Base-by-base conservation (phyloP, 2,329 filamentous ascomycete genomes). In the Conoideocrella luteorostrata region DNA sequence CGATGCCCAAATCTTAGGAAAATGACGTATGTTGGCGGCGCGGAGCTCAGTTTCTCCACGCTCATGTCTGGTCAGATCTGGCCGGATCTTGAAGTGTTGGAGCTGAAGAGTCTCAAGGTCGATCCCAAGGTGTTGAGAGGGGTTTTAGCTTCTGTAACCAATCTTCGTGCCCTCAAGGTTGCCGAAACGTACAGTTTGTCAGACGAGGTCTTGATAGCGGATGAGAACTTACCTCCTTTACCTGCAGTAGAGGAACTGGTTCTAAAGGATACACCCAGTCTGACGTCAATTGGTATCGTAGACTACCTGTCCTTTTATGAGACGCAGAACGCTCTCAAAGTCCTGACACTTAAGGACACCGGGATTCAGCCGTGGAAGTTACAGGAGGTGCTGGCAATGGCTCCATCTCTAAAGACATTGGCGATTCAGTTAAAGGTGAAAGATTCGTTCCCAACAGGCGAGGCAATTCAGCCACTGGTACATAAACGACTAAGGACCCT, bases 1-100 rank as follows among this genome's bases (percentile, higher is more conserved):
- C 76, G 87, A 40, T 96, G 91, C 61, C 80, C 84, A 10, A 81
- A 91, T 58, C 73, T 97, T 44, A 79, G 88, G 51, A 93, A 93
- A 66, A 96, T 95, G 88, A 84, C 79, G 43, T 97, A 94, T 65
- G 75, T 79, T 43, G 70, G 72, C 37, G 91, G 91, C 11, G 77
- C 87, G 1, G 91, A 96, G 67, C 77, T 77, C 45, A 86, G 83
- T 56, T 75, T 97, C 44, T 79, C 88, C 54, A 70, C 77, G 43
- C 70, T 96, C 32, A 75, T 80, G 7, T 73, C 75, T 46, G 80
- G 77, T 48, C 77, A 69, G 45, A 61, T 81, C 41, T 93, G 87
- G 86, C 71, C 73, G 37, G 74, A 77, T 35, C 72, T 93, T 11
- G 83, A 89, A 62, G 80, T 87, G 9, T 60, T 93, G 39, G 86